Base-by-base conservation (phyloP, 352 stramenopile species). In the Phytopythium cucurbitacearum region DNA sequence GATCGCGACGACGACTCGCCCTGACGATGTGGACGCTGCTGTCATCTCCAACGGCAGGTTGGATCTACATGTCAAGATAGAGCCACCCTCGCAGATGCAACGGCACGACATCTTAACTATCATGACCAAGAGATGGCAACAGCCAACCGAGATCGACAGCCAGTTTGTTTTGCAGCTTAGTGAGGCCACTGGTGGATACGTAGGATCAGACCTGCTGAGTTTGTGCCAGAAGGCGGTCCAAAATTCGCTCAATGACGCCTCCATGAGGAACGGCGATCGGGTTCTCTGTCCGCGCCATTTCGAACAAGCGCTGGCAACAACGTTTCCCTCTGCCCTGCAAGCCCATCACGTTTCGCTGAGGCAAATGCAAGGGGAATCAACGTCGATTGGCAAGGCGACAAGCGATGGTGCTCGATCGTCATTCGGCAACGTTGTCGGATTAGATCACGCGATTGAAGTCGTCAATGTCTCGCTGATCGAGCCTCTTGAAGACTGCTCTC, bases 381-480 rank as follows among this genome's bases (percentile, higher is more conserved):
- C 60, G 3, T 76, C 68, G 4, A 62, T 73, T 47, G 49, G 57
- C 44, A 70, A 33, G 32, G 39, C 11, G 47, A 32, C 16, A 3
- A 53, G 13, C 13, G 40, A 28, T 28, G 2, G 21, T 28, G 21
- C 21, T 2, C 21, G 21, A 7, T 40, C 16, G 21, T 37, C 65
- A 15, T 91, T 89, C 33, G 75, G 90, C 1, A 87, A 89, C 9
- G 91, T 99, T 51, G 98, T 97, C 57, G 98, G 98, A 2, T 81
- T 99, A 51, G 91, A 98, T 46, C 73, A 98, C n/a, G 97, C 97
- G 0, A 98, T 99, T 56, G 65, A 87, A 59, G 91, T 96, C 62
- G 76, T 99, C 39, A 80, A 88, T 5, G 94, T 99, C 43, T 98
- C 98, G 44, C 81, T 99, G 53, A 71, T 99, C 35, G 98, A 98